Evolutionary conservation across 2,329 filamentous ascomycete genomes (phyloP).

Genomic region (Scleromitrula shiraiana): DNA sequence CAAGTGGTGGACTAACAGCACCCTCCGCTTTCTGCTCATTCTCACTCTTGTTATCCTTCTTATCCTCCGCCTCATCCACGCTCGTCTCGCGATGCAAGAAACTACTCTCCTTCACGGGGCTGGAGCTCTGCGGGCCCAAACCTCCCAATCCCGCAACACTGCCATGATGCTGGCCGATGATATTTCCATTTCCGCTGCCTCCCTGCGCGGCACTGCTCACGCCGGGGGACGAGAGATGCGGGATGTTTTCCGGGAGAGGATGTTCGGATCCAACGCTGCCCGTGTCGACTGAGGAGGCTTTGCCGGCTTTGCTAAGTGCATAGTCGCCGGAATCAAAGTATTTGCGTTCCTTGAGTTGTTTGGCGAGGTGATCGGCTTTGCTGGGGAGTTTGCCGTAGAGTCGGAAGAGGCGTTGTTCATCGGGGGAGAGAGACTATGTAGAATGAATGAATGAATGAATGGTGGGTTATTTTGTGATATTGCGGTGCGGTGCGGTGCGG

Average conservation of each 20-base stretch:
- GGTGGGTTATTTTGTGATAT: too few species aligned
- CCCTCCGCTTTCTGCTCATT: slow-evolving; percentile 33
- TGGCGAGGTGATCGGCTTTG: slow-evolving; percentile 92
- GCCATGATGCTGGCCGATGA: slow-evolving; percentile 19
- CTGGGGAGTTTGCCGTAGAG: slow-evolving; percentile 97
- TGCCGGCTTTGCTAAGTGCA: slow-evolving; percentile 93
- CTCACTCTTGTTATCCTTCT: slow-evolving; percentile 29
- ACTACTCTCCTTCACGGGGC: slow-evolving; percentile 85
- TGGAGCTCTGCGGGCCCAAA: slow-evolving; percentile 52
- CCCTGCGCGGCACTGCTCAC: slow-evolving; percentile 33
- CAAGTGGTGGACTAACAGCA: slow-evolving; percentile 37
- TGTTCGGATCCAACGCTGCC: slow-evolving; percentile 92
- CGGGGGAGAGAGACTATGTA: slow-evolving; percentile 73
- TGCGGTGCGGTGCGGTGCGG: too few species aligned
- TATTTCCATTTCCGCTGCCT: slow-evolving; percentile 36
- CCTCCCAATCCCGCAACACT: slow-evolving; percentile 35
- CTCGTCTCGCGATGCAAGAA: slow-evolving; percentile 79
- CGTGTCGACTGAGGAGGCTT: slow-evolving; percentile 87
- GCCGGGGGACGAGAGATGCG: slow-evolving; percentile 67
- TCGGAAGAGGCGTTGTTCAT: slow-evolving; percentile 93
- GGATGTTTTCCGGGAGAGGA: slow-evolving; percentile 90
- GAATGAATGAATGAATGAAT: too few species aligned
- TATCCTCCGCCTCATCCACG: slow-evolving; percentile 47
- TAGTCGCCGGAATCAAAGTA: slow-evolving; percentile 98
- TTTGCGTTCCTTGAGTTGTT: slow-evolving; percentile 98